Evolutionary conservation across 441 rosid genomes (phyloP).

Genomic region (Adansonia grandidieri): DNA sequence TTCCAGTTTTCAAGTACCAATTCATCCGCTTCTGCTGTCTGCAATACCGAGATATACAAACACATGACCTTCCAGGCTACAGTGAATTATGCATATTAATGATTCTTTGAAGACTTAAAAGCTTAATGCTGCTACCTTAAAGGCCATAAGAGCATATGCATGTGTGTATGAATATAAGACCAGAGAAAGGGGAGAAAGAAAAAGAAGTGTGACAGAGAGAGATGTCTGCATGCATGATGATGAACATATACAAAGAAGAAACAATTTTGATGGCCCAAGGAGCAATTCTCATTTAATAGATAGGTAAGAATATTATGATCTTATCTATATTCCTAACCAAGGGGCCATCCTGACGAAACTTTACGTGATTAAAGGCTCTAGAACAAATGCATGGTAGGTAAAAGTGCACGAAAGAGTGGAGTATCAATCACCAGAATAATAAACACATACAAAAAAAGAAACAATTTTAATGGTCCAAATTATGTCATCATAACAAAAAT

Average conservation of each 20-base stretch:
- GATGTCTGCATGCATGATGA: background rate
- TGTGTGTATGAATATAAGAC: background rate
- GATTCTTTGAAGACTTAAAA: background rate
- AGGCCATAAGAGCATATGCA: no score
- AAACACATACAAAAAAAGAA: background rate
- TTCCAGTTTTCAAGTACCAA: slow-evolving; percentile 61
- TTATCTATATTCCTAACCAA: background rate
- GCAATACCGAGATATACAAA: slow-evolving; percentile 40
- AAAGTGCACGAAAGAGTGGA: background rate
- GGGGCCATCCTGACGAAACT: background rate
- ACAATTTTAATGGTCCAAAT: background rate
- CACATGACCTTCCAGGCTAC: slow-evolving; percentile 28
- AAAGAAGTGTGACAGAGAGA: background rate
- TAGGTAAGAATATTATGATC: background rate
- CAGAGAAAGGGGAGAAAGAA: background rate
- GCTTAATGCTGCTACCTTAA: background rate
- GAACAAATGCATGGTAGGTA: background rate
- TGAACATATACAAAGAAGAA: background rate
- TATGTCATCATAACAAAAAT: slow-evolving; percentile 10
- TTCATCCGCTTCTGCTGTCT: slow-evolving; percentile 50
- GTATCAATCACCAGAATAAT: background rate
- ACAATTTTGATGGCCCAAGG: background rate
- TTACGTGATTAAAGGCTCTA: background rate
- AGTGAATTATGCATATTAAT: background rate
- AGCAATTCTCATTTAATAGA: background rate